A percentile compares a stretch with the other conserved stretches of the same genome.
Conservation (phyloP, 768 basidiomycete species). For the Podaxis pistillaris region DNA sequence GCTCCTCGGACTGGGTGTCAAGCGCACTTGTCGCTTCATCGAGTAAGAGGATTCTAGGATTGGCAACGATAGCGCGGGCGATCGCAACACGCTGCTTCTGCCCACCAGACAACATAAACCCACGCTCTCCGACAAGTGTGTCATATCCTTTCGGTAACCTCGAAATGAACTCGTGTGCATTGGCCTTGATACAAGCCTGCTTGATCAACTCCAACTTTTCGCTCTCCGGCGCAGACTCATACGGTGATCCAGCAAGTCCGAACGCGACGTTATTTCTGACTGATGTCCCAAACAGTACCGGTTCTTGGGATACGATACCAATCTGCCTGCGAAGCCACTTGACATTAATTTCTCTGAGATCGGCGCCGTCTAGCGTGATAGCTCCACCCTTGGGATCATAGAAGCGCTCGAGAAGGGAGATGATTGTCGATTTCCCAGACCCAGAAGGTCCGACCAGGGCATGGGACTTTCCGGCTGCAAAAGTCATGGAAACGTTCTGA, state of each 20-base stretch:
- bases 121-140: constrained; percentile 80
- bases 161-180: constrained; percentile 73
- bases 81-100: constrained; percentile 83
- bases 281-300: constrained; percentile 71
- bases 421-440: constrained; percentile 64
- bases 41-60: constrained; percentile 72
- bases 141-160: constrained; percentile 74
- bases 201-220: constrained; percentile 69
- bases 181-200: constrained; percentile 76
- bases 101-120: constrained; percentile 72
- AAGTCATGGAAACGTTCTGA: constrained; percentile 53
- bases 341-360: constrained; percentile 65
- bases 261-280: constrained; percentile 73
- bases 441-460: constrained; percentile 71
- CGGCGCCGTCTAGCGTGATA: constrained; percentile 65
- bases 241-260: constrained; percentile 67
- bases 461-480: constrained; percentile 67
- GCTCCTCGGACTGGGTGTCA: constrained; percentile 73
- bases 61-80: constrained; percentile 76
- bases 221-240: constrained; percentile 58
- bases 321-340: constrained; percentile 78
- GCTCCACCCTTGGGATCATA: constrained; percentile 67
- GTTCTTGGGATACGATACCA: constrained; percentile 79
- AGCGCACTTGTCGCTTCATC: constrained; percentile 80
- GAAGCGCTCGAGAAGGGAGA: constrained; percentile 76